Base-by-base conservation (phyloP, 371 early-diverging fungal genomes). In the Batrachochytrium dendrobatidis region DNA sequence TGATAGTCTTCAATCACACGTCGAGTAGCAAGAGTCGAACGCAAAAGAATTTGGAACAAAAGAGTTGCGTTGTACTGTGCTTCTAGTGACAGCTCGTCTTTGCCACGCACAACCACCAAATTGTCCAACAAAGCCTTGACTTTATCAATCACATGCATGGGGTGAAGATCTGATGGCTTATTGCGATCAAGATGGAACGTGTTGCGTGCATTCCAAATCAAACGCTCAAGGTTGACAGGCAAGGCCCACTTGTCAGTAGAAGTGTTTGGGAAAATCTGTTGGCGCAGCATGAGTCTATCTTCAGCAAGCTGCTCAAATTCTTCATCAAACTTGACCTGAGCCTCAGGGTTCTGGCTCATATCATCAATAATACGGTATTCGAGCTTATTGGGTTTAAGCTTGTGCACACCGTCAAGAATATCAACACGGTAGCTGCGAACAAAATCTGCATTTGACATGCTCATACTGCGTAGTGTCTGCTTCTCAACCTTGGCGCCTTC, bases 401-500 rank as follows among this genome's bases (percentile, higher is more conserved):
- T 76, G 30, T 58, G 45, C 52, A 18, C 12, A 10, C 55, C 53
- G 74, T 81, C 76, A 73, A 67, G 82, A 7, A 94, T 71, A 67
- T 94, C 92, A 32, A 95, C 80, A 39, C 79, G 74, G 76, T 85
- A 96, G 71, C 81, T 86, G 50, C 77, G 73, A 60, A 86, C 86
- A 66, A 95, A 95, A 26, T 83, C 71, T 0, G 58, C 64, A 69
- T 94, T 79, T 34, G 76, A 74, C 61, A 86, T 75, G 53, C 78
- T 73, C 62, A 96, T 73, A 30, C 84, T 73, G 26, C 76, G 78
- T 34, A 98, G 64, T 34, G 74, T 82, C 67, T 97, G 96, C 52
- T 72, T 81, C 79, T 99, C 99, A 29, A 99, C 86, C 57, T 74
- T 76, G 53, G 86, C 88, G 24, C 91, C 98, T 77, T 99, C 99